Evolutionary conservation across 805 yeast species (phyloP), one percentile per base, ranked within the genome.

Genomic region (Candida nemodendra): DNA sequence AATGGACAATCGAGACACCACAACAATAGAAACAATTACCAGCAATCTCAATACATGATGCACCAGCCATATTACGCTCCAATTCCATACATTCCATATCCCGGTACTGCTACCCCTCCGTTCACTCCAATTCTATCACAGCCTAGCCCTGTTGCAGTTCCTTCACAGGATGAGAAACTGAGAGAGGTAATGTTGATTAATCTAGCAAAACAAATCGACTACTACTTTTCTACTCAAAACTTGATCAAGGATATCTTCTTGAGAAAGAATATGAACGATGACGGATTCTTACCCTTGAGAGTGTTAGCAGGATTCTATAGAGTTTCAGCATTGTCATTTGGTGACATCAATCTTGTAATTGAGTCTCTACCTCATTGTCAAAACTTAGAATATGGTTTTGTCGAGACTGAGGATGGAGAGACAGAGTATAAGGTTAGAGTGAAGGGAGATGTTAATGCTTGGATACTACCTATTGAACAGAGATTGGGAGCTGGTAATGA

Each of bases 221-320:
- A 93, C 69, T 93, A 93, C 64, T 85, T 93, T 66, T 82, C 95
- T 21, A 71, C 81, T 34, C 95, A 88, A 53, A 93, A 93, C 64
- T 72, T 93, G 64, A 70, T 83, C 51, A 85, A 88, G 65, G 99
- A 93, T 65, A 68, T 81, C 35, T 91, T 66, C 59, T 71, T 93
- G 64, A 79, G 96, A 63, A 75, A 78, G 48, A 85, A 84, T 54
- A 85, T 91, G 95, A 77, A 81, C 61, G 53, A 73, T 32, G 71
- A 78, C 42, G 96, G 96, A 18, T 81, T 81, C 71, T 72, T 89
- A 38, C 78, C 81, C 23, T 62, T 88, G 41, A 56, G 61, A 5
- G 71, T 78, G 39, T 71, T 88, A 47, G 78, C 87, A 42, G 67
- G 72, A 42, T 89, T 89, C 62, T 79, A 83, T 67, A 77, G 96